phyloP scores from a whole-genome alignment of 2,329 filamentous ascomycete species.

The Colletotrichum destructivum region DNA sequence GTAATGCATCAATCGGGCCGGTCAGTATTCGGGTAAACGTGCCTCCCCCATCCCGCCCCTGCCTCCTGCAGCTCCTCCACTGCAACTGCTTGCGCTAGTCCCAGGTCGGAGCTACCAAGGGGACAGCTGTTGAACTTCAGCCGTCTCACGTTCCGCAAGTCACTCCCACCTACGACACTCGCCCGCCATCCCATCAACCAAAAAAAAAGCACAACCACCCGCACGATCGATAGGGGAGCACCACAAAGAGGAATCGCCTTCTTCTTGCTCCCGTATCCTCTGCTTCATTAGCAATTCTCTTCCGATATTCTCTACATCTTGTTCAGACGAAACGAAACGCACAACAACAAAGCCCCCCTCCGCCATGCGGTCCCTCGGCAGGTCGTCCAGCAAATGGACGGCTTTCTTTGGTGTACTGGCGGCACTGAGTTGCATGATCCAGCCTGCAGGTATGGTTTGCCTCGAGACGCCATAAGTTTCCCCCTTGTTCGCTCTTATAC shows the following conservation, averaged over 20 bases:
- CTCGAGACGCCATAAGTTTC: slow-evolving; percentile 20
- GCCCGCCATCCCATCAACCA: slow-evolving; percentile 1
- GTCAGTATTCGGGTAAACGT: slow-evolving; percentile 14
- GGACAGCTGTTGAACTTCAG: slow-evolving; percentile 48
- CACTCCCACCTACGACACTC: slow-evolving; percentile 18
- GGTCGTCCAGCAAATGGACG: slow-evolving; percentile 75
- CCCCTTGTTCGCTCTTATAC: neutral
- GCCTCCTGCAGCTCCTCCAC: slow-evolving; percentile 12
- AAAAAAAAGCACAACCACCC: neutral
- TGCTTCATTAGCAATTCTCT: neutral
- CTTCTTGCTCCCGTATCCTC: slow-evolving; percentile 22
- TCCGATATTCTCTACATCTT: neutral
- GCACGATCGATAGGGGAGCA: slow-evolving; percentile 28
- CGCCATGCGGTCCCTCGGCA: slow-evolving; percentile 66
- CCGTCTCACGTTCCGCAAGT: slow-evolving; percentile 31
- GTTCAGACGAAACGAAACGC: slow-evolving; percentile 7
- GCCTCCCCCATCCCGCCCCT: slow-evolving; percentile 16
- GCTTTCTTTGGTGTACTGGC: slow-evolving; percentile 73
- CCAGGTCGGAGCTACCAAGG: slow-evolving; percentile 44
- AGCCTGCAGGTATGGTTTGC: slow-evolving; percentile 72
- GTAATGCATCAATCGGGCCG: slow-evolving; percentile 1
- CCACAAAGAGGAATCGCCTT: slow-evolving; percentile 31
- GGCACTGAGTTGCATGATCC: slow-evolving; percentile 72
- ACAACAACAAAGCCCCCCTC: slow-evolving; percentile 40
- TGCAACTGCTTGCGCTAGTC: slow-evolving; percentile 34